Evolutionary conservation across 83 land plant species (phyloP), one percentile per base, ranked within the genome.

Genomic region (Picea engelmannii): DNA sequence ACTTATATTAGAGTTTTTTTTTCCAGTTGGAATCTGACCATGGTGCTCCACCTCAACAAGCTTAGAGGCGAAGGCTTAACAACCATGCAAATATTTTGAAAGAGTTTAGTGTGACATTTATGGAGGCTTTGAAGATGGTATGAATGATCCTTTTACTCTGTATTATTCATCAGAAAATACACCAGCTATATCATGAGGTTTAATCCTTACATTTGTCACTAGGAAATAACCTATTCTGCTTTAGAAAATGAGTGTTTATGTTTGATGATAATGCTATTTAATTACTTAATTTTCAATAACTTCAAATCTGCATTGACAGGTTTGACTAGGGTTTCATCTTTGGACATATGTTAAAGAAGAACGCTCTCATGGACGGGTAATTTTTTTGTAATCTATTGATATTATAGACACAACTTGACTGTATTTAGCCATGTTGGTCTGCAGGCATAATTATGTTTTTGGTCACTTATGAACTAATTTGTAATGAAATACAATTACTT

Each of bases 281-380:
- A 73, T 11, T 42, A 7, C 13, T 42, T 70, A 70, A 42, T 47
- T 8, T 40, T 70, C 8, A 18, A 38, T 1, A 70, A 70, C 42
- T 71, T 42, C 9, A 9, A 73, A n/a, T 44, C 55, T 84, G 12
- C 2, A 59, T 68, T 64, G 79, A 71, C 85, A 97, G 99, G 69
- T 95, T 66, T 78, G 89, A 38, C 93, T 97, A 75, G 99, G 99
- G 38, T 17, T 95, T 83, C 96, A 96, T 27, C 84, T 97, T 65
- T 97, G 96, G 98, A 86, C 92, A 23, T 97, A 95, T 87, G 93
- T 95, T 68, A 80, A 95, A 77, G 96, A 95, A 82, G 99, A 97
- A 85, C 93, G 95, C 16, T 91, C 99, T 79, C 92, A 97, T 63
- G 99, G 99, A 80, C 88, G 99, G 94, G 99, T 97, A 95, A 87